Conservation (phyloP, 2,329 filamentous ascomycete species). For the Ophiostoma montium region DNA sequence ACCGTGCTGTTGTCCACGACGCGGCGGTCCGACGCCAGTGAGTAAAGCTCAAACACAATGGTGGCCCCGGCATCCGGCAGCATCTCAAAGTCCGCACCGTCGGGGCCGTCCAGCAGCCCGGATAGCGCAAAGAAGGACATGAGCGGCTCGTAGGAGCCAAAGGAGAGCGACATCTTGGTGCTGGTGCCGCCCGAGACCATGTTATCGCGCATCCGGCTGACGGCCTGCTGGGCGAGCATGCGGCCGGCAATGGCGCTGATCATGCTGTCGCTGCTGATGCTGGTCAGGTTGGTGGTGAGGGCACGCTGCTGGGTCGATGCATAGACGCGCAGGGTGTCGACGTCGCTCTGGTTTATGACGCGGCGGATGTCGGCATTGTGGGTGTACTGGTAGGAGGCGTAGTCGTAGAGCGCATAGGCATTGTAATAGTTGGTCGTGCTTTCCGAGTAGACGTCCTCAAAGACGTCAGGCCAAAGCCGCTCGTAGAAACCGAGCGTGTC, state of each 20-base stretch:
- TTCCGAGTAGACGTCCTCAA: conserved; percentile 25
- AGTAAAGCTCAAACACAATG: conserved; percentile 58
- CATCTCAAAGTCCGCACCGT: conserved; percentile 36
- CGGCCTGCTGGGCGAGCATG: conserved; percentile 32
- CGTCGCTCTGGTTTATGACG: conserved; percentile 26
- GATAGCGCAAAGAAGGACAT: conserved; percentile 39
- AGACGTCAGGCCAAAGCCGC: conserved; percentile 23
- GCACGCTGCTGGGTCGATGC: conserved; percentile 54
- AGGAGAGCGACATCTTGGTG: conserved; percentile 37
- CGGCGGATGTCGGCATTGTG: conserved; percentile 33
- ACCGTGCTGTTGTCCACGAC: conserved; percentile 9
- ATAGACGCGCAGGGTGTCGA: conserved; percentile 43
- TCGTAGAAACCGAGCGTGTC: conserved; percentile 26
- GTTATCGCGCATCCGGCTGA: conserved; percentile 28
- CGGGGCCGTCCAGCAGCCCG: conserved; percentile 32
- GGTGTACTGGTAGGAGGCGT: conserved; percentile 36
- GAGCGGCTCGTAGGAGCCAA: conserved; percentile 41
- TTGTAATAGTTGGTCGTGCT: conserved; percentile 29
- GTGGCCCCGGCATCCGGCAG: conserved; percentile 56
- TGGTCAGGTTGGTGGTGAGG: conserved; percentile 41
- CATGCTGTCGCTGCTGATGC: conserved; percentile 27
- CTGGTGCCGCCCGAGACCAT: conserved; percentile 24
- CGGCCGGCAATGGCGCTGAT: conserved; percentile 38
- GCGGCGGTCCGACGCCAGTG: conserved; percentile 17
- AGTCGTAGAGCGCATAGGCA: conserved; percentile 40